Evolutionary conservation across 2,329 filamentous ascomycete genomes (phyloP).

Genomic region (Daldinia sp.): DNA sequence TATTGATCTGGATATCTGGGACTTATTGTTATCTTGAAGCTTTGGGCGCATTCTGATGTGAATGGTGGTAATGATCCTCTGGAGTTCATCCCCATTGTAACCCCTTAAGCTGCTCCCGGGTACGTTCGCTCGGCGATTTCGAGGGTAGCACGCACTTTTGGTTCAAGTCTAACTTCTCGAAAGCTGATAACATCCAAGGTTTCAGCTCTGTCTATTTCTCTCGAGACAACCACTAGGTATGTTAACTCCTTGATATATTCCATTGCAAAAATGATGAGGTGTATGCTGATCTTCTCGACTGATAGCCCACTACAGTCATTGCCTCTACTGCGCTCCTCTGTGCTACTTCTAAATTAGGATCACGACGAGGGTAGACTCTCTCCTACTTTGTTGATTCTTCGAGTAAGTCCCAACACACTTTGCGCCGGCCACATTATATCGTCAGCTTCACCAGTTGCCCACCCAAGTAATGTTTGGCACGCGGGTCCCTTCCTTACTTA

Average conservation of each 20-base stretch:
- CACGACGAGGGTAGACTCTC: not conserved
- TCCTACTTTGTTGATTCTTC: not conserved
- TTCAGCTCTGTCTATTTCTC: conserved; percentile 7
- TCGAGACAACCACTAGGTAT: conserved; percentile 13
- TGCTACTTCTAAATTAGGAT: not conserved
- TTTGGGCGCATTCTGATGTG: conserved; percentile 25
- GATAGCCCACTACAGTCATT: not conserved
- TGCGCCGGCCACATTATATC: not conserved
- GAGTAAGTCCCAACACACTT: not conserved
- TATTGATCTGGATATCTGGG: not conserved
- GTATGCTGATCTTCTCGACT: conserved; percentile 10
- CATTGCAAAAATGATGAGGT: not conserved
- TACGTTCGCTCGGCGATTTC: conserved; percentile 11
- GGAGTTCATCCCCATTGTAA: conserved; percentile 11
- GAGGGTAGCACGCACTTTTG: not conserved
- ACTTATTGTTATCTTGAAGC: conserved; percentile 8
- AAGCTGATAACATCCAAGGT: conserved; percentile 10
- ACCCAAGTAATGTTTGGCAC: not conserved
- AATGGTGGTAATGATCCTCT: conserved; percentile 7
- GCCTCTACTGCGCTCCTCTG: not conserved
- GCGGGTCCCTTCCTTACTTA: not conserved
- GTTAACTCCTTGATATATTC: conserved; percentile 8
- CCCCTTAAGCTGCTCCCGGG: conserved; percentile 11
- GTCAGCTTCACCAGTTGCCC: not conserved
- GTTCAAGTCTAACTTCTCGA: not conserved